Percentiles rank a stretch among this genome's conserved stretches.
Evolutionary conservation across 2,329 filamentous ascomycete genomes (phyloP).

Genomic region (Exophiala alcalophila): DNA sequence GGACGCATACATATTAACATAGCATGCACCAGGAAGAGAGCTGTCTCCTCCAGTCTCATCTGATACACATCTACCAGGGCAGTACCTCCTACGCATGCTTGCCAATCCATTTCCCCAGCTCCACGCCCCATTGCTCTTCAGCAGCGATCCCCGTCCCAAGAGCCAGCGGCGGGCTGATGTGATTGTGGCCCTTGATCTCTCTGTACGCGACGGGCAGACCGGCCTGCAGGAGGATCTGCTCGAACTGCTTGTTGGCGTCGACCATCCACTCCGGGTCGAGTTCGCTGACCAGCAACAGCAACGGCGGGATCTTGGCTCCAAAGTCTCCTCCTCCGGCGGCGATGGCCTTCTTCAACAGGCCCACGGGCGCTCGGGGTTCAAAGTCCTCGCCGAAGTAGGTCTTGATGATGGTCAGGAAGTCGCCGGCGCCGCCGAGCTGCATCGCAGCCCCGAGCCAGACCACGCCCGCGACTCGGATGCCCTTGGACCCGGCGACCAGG

Average conservation of each 20-base stretch:
- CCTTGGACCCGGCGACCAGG: neutral
- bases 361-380: neutral
- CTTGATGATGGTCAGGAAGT: neutral
- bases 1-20: too few relatives aligned
- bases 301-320: neutral
- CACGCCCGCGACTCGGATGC: neutral
- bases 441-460: constrained; percentile 5
- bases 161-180: constrained; percentile 13
- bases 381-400: neutral
- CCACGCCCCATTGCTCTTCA: constrained; percentile 10
- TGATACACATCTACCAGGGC: too few relatives aligned
- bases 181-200: constrained; percentile 13
- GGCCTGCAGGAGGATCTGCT: neutral
- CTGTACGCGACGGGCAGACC: constrained; percentile 1
- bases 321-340: neutral
- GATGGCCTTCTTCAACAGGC: neutral
- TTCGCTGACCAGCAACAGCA: constrained; percentile 9
- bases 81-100: too few relatives aligned
- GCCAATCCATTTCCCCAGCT: constrained; percentile 2
- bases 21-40: too few relatives aligned
- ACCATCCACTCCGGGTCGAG: constrained; percentile 10
- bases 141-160: constrained; percentile 7
- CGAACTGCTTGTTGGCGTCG: neutral
- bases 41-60: too few relatives aligned
- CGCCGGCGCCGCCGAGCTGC: neutral